Base-by-base conservation (phyloP, 1,284 basidiomycete genomes). In the Neolentinus lepideus region DNA sequence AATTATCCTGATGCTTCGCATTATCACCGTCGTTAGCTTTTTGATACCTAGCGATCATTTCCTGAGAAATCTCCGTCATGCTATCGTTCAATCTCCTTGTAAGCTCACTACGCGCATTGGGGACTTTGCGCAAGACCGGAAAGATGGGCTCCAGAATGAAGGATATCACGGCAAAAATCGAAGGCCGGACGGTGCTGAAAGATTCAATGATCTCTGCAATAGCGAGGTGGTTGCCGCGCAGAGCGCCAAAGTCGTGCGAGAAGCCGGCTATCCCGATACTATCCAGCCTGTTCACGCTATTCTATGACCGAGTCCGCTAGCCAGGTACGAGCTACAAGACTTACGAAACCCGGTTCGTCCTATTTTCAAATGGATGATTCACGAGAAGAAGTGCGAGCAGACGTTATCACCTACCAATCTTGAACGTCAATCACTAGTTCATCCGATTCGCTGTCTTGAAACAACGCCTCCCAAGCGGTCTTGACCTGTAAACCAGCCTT, bases 191-290 rank as follows among this genome's bases (percentile, higher is more conserved):
- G 53, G 27, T 54, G n/a, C 67, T 65, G 57, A 80, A 66, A 1
- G 71, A 62, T 12, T 81, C 75, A 55, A 84, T 80, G 0, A 74
- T 68, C 2, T 76, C 72, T 0, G 74, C 71, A 3, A 83, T 74
- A 2, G 71, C 57, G 1, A 76, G 70, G 1, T 64, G 60, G 60
- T 78, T 70, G 9, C 79, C 81, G 4, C 78, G 72, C 21, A 85
- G 67, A 0, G 79, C 69, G 2, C 74, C 73, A 60, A 85, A 84
- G 59, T 83, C 74, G 62, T 84, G 79, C 0, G 77, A 76, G 60
- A 85, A 77, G 0, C 75, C 74, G 0, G 80, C 79, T 51, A 84
- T 80, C 1, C 84, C 82, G 54, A 85, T 73, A 2, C 75, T 76
- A 63, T 85, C 82, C 6, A 84, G 71, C 0, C 81, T 83, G 56